A percentile compares a stretch with the other conserved stretches of the same genome.
Conservation (phyloP, 2,329 filamentous ascomycete genomes). For the Ceratocystiopsis brevicomis region DNA sequence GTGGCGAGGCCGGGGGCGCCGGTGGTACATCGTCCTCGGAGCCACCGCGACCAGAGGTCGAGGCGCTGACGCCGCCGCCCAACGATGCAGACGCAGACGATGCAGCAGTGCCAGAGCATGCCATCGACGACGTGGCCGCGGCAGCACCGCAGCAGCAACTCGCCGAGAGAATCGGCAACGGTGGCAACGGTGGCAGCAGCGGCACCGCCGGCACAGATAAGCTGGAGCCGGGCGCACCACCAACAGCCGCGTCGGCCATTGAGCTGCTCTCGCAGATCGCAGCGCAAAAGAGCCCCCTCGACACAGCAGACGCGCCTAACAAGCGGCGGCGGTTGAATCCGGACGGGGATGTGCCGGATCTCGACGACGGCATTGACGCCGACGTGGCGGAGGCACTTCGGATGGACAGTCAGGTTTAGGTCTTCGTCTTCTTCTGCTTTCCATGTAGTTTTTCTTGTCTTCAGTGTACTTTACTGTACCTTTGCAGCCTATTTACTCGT, state of each 20-base stretch:
- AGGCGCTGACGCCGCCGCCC: constrained; percentile 25
- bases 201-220: background rate
- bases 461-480: too few relatives aligned
- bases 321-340: constrained; percentile 36
- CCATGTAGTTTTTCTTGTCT: too few relatives aligned
- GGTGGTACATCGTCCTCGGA: constrained; percentile 30
- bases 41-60: constrained; percentile 59
- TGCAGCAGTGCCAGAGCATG: too few relatives aligned
- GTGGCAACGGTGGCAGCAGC: background rate
- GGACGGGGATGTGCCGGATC: constrained; percentile 31
- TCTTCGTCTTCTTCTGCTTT: too few relatives aligned
- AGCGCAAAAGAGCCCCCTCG: constrained; percentile 27
- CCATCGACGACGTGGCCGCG: too few relatives aligned
- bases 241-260: constrained; percentile 15
- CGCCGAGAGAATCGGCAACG: background rate
- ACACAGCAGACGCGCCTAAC: constrained; percentile 30
- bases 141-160: background rate
- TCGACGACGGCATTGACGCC: constrained; percentile 37
- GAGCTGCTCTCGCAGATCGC: constrained; percentile 23
- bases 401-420: constrained; percentile 18
- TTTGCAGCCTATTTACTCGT: too few relatives aligned
- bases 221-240: constrained; percentile 2
- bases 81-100: background rate
- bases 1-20: constrained; percentile 27
- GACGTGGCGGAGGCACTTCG: constrained; percentile 37